These are phyloP conservation scores for Penicillium canescens DNA, from an alignment of 495 filamentous ascomycete species.

Conservation along the genomic window DNA sequence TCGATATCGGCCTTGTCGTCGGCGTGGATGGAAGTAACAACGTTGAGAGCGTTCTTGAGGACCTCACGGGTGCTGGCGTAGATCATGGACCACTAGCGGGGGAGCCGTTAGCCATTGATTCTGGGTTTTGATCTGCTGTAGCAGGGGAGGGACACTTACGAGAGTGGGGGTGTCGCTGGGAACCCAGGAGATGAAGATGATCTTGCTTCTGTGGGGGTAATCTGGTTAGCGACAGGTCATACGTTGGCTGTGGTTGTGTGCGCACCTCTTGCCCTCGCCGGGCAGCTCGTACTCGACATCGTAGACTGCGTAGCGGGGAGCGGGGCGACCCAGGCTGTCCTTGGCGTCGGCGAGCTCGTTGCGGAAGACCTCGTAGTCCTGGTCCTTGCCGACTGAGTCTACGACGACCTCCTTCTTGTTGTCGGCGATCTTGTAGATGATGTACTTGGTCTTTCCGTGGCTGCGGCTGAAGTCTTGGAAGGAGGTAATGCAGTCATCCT, in stretches of 20 bases:
- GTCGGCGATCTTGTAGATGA: constrained; percentile 96
- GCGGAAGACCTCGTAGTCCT: constrained; percentile 77
- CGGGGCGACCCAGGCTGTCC: constrained; percentile 62
- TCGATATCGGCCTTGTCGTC: constrained; percentile 91
- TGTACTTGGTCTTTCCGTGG: constrained; percentile 80
- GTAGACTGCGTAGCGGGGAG: constrained; percentile 89
- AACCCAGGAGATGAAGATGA: constrained; percentile 92
- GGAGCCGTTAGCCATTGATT: constrained; percentile 23
- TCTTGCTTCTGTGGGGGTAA: constrained; percentile 72
- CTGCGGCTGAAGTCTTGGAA: constrained; percentile 92
- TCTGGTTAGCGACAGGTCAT: constrained; percentile 12
- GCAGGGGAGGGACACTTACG: constrained; percentile 53
- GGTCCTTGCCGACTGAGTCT: constrained; percentile 65
- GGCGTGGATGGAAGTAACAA: constrained; percentile 84
- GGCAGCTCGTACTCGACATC: constrained; percentile 84
- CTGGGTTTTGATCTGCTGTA: neutral
- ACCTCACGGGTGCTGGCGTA: constrained; percentile 95
- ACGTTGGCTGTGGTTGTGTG: neutral
- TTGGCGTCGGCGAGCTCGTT: constrained; percentile 71
- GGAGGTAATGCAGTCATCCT: constrained; percentile 72
- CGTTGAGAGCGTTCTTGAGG: constrained; percentile 81
- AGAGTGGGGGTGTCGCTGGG: constrained; percentile 79
- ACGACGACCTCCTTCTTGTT: constrained; percentile 89
- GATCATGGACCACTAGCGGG: constrained; percentile 68
- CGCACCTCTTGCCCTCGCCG: constrained; percentile 81